phyloP scores from a whole-genome alignment of 257 asterid species.

The Capsicum pubescens region DNA sequence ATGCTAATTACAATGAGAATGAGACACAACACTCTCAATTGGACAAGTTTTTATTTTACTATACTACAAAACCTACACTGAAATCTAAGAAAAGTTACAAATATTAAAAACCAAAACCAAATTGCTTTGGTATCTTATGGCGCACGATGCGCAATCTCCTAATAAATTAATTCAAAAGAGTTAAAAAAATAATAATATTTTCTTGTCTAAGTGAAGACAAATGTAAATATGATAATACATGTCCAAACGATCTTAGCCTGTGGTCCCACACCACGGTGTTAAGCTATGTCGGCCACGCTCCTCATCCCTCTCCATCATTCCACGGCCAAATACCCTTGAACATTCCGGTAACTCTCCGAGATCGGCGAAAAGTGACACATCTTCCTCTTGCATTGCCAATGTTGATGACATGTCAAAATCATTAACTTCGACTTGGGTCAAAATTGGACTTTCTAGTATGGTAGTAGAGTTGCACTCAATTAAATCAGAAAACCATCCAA shows the following conservation, averaged over 20 bases:
- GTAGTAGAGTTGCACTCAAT: conserved; percentile 51
- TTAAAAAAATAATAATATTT: neutral
- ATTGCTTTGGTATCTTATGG: conserved; percentile 41
- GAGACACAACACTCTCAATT: conserved; percentile 47
- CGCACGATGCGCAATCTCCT: conserved; percentile 44
- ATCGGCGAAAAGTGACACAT: conserved; percentile 80
- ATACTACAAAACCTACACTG: conserved; percentile 51
- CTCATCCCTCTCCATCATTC: conserved; percentile 60
- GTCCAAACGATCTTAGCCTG: conserved; percentile 36
- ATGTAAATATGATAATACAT: conserved; percentile 5
- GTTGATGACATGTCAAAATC: conserved; percentile 60
- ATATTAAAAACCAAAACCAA: conserved; percentile 38
- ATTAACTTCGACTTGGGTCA: conserved; percentile 44
- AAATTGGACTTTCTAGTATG: conserved; percentile 64
- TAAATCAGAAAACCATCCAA: conserved; percentile 72
- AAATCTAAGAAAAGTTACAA: conserved; percentile 37
- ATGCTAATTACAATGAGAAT: conserved; percentile 57
- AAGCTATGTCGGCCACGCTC: conserved; percentile 53
- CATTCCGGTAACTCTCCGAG: conserved; percentile 96
- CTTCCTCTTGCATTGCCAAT: conserved; percentile 78
- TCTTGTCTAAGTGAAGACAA: conserved; percentile 32
- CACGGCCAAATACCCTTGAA: conserved; percentile 75
- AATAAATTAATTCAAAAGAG: neutral
- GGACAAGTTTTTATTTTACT: conserved; percentile 43
- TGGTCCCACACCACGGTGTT: conserved; percentile 58